Percentiles rank a stretch among this genome's conserved stretches.
Conservation (phyloP, 192 early-diverging fungal genomes). For the Funneliformis mosseae region DNA sequence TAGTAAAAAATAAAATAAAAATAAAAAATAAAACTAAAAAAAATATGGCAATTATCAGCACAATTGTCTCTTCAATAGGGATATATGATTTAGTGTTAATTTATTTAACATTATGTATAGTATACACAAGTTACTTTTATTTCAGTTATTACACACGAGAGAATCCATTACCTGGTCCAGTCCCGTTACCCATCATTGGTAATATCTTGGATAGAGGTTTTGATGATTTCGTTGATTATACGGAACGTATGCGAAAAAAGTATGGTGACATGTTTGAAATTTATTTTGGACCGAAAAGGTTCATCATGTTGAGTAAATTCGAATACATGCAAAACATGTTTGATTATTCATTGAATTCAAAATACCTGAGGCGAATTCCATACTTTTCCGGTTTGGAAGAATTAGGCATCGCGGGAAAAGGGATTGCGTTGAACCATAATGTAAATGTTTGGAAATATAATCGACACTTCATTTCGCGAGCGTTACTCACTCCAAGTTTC, state of each 20-base stretch:
- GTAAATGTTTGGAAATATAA: conserved; percentile 12
- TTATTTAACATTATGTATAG: too few relatives aligned
- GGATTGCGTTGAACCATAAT: neutral
- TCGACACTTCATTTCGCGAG: neutral
- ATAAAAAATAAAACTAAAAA: too few relatives aligned
- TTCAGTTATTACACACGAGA: neutral
- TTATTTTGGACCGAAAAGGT: neutral
- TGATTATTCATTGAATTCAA: neutral
- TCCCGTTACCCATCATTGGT: neutral
- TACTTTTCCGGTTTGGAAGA: neutral
- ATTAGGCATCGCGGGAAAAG: neutral
- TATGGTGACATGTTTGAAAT: neutral
- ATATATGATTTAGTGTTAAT: too few relatives aligned
- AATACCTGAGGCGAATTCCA: neutral
- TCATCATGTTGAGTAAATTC: too few relatives aligned
- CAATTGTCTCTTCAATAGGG: too few relatives aligned
- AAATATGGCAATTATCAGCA: too few relatives aligned
- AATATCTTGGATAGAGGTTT: neutral
- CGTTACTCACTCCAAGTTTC: conserved; percentile 3
- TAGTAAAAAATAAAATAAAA: too few relatives aligned
- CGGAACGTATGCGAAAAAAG: neutral
- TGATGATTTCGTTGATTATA: neutral
- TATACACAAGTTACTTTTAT: neutral
- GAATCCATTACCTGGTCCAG: neutral
- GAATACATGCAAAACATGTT: too few relatives aligned